These are phyloP conservation scores for Balakata baccata DNA, from an alignment of 345 rosid species.

Conservation along the genomic window DNA sequence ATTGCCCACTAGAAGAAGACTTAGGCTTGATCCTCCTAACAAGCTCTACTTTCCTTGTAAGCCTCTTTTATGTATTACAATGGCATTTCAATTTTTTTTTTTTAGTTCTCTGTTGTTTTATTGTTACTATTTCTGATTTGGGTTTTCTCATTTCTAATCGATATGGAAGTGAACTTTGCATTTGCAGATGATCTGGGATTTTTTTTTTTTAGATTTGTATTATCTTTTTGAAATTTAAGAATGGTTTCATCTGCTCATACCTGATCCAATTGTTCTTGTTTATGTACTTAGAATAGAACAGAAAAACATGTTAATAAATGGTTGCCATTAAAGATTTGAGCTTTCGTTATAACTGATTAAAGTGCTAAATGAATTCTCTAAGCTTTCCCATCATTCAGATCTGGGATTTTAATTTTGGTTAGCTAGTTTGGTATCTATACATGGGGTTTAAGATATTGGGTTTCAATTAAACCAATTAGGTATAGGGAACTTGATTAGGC, in stretches of 20 bases:
- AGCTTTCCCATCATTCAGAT: neutral
- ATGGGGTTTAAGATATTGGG: neutral
- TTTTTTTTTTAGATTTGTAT: neutral
- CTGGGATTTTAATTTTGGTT: neutral
- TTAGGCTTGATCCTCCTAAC: slow-evolving; percentile 71
- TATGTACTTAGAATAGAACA: neutral
- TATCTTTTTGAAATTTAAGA: neutral
- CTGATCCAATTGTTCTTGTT: neutral
- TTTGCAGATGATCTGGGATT: neutral
- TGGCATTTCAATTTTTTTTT: neutral
- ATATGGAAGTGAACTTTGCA: neutral
- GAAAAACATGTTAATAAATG: neutral
- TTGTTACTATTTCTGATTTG: slow-evolving; percentile 1
- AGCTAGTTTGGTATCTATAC: neutral
- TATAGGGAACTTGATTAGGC: neutral
- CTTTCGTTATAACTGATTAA: neutral
- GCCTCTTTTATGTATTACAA: neutral
- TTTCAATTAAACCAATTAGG: neutral
- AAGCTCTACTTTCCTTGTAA: slow-evolving; percentile 71
- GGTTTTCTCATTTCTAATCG: neutral
- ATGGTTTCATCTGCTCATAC: neutral
- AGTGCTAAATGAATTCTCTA: too few relatives aligned
- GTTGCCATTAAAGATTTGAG: neutral
- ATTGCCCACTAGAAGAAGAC: slow-evolving; percentile 63
- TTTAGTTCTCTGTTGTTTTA: neutral